Percentiles rank a stretch among this genome's conserved stretches.
phyloP scores from a whole-genome alignment of 352 stramenopile species.

The Globisporangium alternatum region DNA sequence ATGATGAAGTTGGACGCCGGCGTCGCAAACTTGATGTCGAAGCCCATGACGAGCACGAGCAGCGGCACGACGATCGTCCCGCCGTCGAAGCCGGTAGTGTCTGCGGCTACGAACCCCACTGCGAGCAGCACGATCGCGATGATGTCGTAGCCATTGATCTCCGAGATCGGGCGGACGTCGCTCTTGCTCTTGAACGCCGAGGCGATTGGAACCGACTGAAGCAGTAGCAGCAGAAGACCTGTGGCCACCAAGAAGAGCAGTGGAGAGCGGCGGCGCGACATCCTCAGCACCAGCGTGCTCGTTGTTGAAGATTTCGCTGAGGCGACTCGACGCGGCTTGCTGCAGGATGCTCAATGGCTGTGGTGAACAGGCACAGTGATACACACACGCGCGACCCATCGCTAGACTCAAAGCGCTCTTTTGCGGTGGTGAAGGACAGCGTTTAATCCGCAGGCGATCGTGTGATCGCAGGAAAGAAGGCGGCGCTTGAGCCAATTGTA shows the following conservation, averaged over 20 bases:
- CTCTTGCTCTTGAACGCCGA: conserved; percentile 12
- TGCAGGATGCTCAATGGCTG: background rate
- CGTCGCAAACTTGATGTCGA: conserved; percentile 64
- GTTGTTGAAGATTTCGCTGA: too few relatives aligned
- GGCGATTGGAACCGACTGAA: background rate
- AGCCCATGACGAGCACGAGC: conserved; percentile 63
- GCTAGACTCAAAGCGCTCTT: background rate
- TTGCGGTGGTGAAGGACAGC: background rate
- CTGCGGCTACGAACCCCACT: conserved; percentile 36
- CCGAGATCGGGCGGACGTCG: conserved; percentile 27
- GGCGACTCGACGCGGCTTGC: background rate
- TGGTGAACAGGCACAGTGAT: background rate
- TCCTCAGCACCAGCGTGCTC: background rate
- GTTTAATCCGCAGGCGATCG: background rate
- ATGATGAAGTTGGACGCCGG: conserved; percentile 60
- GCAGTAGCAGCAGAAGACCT: background rate
- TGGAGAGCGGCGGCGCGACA: background rate
- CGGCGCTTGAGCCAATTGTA: background rate
- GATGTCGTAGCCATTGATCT: conserved; percentile 38
- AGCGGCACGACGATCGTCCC: conserved; percentile 49
- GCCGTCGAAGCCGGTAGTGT: conserved; percentile 42
- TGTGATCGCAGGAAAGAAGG: background rate
- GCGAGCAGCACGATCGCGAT: conserved; percentile 48
- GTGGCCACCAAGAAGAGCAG: background rate
- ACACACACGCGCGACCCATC: background rate